phyloP scores from a whole-genome alignment of 495 filamentous ascomycete species.

The Venustampulla echinocandica region DNA sequence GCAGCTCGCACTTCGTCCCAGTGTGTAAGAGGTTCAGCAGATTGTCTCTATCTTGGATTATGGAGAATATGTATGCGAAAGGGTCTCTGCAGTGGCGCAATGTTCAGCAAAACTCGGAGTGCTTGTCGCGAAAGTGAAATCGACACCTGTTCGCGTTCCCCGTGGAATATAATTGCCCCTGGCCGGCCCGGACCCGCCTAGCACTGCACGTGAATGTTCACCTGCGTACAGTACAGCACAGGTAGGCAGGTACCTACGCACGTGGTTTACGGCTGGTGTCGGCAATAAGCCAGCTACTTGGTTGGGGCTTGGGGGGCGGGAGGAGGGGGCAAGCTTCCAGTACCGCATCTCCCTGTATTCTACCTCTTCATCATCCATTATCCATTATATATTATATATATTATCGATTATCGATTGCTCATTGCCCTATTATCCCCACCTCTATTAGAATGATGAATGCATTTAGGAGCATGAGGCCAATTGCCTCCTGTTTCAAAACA shows the following conservation, averaged over 20 bases:
- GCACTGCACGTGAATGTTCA: neutral
- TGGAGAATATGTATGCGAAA: constrained; percentile 17
- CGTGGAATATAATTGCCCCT: neutral
- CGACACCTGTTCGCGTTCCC: constrained; percentile 12
- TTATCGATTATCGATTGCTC: too few relatives aligned
- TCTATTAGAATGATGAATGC: constrained; percentile 43
- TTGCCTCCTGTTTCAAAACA: constrained; percentile 47
- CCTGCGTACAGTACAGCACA: neutral
- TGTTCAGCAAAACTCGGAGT: neutral
- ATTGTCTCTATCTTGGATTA: constrained; percentile 21
- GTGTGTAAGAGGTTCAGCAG: too few relatives aligned
- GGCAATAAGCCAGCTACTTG: neutral
- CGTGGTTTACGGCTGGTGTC: constrained; percentile 3
- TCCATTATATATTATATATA: neutral
- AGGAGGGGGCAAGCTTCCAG: neutral
- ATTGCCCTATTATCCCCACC: too few relatives aligned
- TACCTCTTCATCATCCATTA: neutral
- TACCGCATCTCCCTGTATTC: neutral
- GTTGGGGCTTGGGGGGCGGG: neutral
- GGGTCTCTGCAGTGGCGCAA: constrained; percentile 4
- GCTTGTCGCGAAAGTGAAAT: neutral
- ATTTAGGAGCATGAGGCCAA: constrained; percentile 47
- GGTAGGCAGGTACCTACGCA: too few relatives aligned
- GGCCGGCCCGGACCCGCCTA: neutral
- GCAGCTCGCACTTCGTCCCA: too few relatives aligned